These are phyloP conservation scores for Lenzites betulinus DNA, from an alignment of 768 basidiomycete genomes.

Conservation along the genomic window DNA sequence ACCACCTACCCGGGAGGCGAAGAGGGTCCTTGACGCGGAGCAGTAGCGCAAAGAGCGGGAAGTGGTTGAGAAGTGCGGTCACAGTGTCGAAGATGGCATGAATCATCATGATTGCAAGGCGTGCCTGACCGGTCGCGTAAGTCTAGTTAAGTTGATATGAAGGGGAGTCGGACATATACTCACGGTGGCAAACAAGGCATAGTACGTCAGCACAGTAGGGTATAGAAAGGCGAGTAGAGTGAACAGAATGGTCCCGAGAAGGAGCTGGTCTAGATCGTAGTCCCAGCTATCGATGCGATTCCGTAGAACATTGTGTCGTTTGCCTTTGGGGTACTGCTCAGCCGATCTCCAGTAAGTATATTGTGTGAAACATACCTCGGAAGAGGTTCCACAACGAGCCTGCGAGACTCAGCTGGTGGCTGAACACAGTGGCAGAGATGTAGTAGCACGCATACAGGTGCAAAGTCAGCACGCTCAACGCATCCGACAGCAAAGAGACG, in stretches of 20 bases:
- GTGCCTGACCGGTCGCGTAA: constrained; percentile 43
- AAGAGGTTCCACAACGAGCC: constrained; percentile 88
- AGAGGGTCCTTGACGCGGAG: constrained; percentile 81
- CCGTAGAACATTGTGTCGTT: constrained; percentile 83
- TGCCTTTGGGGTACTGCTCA: constrained; percentile 52
- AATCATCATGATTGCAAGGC: constrained; percentile 53
- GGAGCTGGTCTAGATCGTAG: constrained; percentile 90
- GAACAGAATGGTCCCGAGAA: constrained; percentile 92
- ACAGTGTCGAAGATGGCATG: constrained; percentile 65
- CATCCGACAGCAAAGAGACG: constrained; percentile 66
- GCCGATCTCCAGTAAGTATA: no score
- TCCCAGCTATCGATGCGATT: constrained; percentile 88
- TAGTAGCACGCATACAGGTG: constrained; percentile 76
- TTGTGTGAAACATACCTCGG: constrained; percentile 55
- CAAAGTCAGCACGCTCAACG: constrained; percentile 63
- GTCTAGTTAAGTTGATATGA: background rate
- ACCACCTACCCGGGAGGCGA: constrained; percentile 68
- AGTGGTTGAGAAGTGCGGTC: constrained; percentile 85
- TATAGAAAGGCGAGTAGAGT: constrained; percentile 79
- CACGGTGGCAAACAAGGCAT: constrained; percentile 76
- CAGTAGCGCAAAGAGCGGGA: constrained; percentile 89
- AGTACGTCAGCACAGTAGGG: constrained; percentile 87
- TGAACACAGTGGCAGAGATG: constrained; percentile 61
- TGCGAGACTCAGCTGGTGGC: constrained; percentile 54
- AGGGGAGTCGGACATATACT: constrained; percentile 36